These are phyloP conservation scores for Exophiala lecanii-corni DNA, from an alignment of 2,329 filamentous ascomycete genomes.

Conservation along the genomic window DNA sequence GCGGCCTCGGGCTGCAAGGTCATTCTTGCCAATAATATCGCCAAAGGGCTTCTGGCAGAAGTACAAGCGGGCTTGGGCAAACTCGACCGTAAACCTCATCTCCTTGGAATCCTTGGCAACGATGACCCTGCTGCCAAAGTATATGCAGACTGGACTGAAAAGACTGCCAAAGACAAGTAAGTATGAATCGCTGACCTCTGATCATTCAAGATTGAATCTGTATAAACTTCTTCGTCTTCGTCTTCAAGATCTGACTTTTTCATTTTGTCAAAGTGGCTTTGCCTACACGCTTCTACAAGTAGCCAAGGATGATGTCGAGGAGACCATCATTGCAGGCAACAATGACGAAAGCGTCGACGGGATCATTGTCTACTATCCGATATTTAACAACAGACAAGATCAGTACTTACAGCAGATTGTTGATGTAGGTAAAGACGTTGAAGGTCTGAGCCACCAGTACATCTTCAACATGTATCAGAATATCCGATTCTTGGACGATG, in stretches of 20 bases:
- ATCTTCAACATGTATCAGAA: slow-evolving; percentile 99
- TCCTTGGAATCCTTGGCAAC: slow-evolving; percentile 91
- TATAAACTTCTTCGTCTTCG: too few species aligned
- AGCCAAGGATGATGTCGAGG: slow-evolving; percentile 83
- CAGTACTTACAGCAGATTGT: slow-evolving; percentile 95
- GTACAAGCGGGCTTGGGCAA: slow-evolving; percentile 70
- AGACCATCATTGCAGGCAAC: slow-evolving; percentile 81
- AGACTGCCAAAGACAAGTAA: slow-evolving; percentile 95
- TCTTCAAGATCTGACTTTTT: slow-evolving; percentile 1
- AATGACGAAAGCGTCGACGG: slow-evolving; percentile 70
- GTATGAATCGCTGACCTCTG: slow-evolving; percentile 36
- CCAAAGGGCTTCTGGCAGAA: slow-evolving; percentile 73
- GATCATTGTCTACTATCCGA: slow-evolving; percentile 97
- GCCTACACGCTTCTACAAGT: slow-evolving; percentile 79
- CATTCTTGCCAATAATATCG: slow-evolving; percentile 80
- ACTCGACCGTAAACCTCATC: slow-evolving; percentile 64
- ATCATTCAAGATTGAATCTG: too few species aligned
- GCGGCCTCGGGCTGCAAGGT: slow-evolving; percentile 71
- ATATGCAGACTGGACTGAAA: slow-evolving; percentile 96
- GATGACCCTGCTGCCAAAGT: slow-evolving; percentile 83
- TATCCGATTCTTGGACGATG: slow-evolving; percentile 83
- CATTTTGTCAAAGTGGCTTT: slow-evolving; percentile 70
- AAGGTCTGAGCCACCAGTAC: slow-evolving; percentile 88
- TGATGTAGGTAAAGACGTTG: slow-evolving; percentile 85
- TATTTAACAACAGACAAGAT: slow-evolving; percentile 87